A percentile compares a stretch with the other conserved stretches of the same genome.
These are phyloP conservation scores for Pseudotsuga menziesii DNA, from an alignment of 75 land plant genomes.

Conservation along the genomic window DNA sequence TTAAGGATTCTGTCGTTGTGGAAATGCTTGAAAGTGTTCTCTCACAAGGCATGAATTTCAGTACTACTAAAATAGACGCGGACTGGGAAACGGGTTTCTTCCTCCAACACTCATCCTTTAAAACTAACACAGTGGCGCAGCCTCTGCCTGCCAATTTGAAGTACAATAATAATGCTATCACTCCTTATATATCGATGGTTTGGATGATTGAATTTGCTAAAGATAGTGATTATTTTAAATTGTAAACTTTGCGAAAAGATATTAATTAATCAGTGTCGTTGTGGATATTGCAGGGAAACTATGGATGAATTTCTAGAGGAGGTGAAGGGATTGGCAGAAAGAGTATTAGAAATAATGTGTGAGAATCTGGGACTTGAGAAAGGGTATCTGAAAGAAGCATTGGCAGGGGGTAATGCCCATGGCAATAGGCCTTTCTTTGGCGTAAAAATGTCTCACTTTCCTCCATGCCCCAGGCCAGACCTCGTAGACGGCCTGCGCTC, in stretches of 20 bases:
- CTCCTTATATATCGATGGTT: not conserved
- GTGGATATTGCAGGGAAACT: slow-evolving; percentile 23
- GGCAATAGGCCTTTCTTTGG: slow-evolving; percentile 34
- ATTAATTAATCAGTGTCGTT: no score
- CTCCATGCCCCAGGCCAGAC: slow-evolving; percentile 53
- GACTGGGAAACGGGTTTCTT: slow-evolving; percentile 60
- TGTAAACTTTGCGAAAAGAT: no score
- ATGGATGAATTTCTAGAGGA: slow-evolving; percentile 30
- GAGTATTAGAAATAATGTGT: slow-evolving; percentile 31
- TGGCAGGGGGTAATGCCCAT: slow-evolving; percentile 18
- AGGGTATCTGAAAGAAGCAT: slow-evolving; percentile 24
- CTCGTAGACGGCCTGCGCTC: slow-evolving; percentile 48
- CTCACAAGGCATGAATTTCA: not conserved
- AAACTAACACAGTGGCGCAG: slow-evolving; percentile 16
- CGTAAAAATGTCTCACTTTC: slow-evolving; percentile 58
- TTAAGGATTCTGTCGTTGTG: slow-evolving; percentile 25
- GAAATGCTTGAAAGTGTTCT: slow-evolving; percentile 23
- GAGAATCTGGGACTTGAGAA: slow-evolving; percentile 56
- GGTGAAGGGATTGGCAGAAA: slow-evolving; percentile 38
- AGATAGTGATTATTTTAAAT: not conserved
- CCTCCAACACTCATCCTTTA: slow-evolving; percentile 9
- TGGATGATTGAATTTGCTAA: not conserved
- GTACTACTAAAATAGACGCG: slow-evolving; percentile 5
- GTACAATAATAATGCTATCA: slow-evolving; percentile 11
- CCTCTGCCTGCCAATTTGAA: slow-evolving; percentile 13